Evolutionary conservation across 371 early-diverging fungal species (phyloP).

Genomic region (Circinella umbellata): DNA sequence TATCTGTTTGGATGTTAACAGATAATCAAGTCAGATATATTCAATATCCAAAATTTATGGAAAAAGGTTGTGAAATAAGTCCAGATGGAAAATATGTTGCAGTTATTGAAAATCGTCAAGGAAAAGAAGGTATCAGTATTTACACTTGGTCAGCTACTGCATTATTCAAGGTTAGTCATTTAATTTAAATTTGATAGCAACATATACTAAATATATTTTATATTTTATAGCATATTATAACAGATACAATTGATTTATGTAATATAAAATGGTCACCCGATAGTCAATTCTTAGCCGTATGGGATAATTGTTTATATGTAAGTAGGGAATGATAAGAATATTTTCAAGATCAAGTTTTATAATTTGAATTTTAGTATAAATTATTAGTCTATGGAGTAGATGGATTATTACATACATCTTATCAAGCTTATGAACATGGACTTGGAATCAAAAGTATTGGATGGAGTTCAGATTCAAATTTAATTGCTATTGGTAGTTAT

Average conservation of each 20-base stretch:
- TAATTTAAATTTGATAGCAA: neutral
- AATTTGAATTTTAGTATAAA: conserved; percentile 54
- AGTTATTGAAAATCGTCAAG: conserved; percentile 59
- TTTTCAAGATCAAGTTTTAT: too few relatives aligned
- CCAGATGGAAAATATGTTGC: conserved; percentile 72
- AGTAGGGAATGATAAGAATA: too few relatives aligned
- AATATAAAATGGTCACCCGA: conserved; percentile 87
- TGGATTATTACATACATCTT: conserved; percentile 60
- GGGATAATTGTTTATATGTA: conserved; percentile 67
- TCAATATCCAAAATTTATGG: conserved; percentile 64
- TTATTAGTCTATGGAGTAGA: conserved; percentile 70
- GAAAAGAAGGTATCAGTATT: conserved; percentile 74
- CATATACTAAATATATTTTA: neutral
- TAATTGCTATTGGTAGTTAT: conserved; percentile 80
- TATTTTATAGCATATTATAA: conserved; percentile 56
- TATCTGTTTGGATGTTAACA: conserved; percentile 61
- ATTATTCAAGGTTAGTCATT: conserved; percentile 52
- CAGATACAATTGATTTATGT: conserved; percentile 71
- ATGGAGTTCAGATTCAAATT: conserved; percentile 80
- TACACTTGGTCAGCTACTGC: conserved; percentile 69
- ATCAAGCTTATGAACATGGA: conserved; percentile 62
- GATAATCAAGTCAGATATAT: conserved; percentile 57
- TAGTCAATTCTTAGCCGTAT: conserved; percentile 74
- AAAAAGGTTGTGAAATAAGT: conserved; percentile 68
- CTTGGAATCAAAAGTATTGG: conserved; percentile 72